Percentiles rank a stretch among this genome's conserved stretches.
Conservation (phyloP, 2,329 filamentous ascomycete species). For the Exutisphaerella laricina region DNA sequence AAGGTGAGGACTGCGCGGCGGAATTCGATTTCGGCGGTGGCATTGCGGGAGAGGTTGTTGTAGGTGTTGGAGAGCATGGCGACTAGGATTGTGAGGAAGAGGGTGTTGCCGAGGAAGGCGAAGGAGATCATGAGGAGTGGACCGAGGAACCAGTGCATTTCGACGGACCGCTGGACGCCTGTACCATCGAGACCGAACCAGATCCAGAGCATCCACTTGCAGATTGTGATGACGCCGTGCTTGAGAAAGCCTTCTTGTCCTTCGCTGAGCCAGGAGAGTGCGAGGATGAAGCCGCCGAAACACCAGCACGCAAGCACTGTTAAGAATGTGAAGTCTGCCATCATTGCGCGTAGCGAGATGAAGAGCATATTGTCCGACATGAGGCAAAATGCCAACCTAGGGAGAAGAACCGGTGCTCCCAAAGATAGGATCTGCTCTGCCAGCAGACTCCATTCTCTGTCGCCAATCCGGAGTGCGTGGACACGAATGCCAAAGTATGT, state of each 20-base stretch:
- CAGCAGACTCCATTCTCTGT: slow-evolving; percentile 28
- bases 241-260: slow-evolving; percentile 40
- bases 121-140: slow-evolving; percentile 77
- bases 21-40: slow-evolving; percentile 78
- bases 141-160: slow-evolving; percentile 75
- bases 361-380: slow-evolving; percentile 82
- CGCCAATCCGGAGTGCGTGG: slow-evolving; percentile 53
- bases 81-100: slow-evolving; percentile 83
- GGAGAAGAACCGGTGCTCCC: slow-evolving; percentile 70
- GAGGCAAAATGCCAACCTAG: slow-evolving; percentile 74
- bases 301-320: slow-evolving; percentile 74
- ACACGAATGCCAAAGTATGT: slow-evolving; percentile 64
- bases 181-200: slow-evolving; percentile 80
- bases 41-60: slow-evolving; percentile 68
- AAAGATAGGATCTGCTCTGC: slow-evolving; percentile 74
- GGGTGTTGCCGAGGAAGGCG: slow-evolving; percentile 77
- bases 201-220: slow-evolving; percentile 89
- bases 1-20: slow-evolving; percentile 74
- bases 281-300: slow-evolving; percentile 74
- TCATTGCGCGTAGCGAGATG: slow-evolving; percentile 74
- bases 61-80: slow-evolving; percentile 85
- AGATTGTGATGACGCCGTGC: slow-evolving; percentile 58
- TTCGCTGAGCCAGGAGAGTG: slow-evolving; percentile 70
- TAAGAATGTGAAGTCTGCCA: slow-evolving; percentile 75
- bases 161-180: slow-evolving; percentile 52